phyloP scores from a whole-genome alignment of 2,329 filamentous ascomycete genomes.

The Tricladium varicosporioides region DNA sequence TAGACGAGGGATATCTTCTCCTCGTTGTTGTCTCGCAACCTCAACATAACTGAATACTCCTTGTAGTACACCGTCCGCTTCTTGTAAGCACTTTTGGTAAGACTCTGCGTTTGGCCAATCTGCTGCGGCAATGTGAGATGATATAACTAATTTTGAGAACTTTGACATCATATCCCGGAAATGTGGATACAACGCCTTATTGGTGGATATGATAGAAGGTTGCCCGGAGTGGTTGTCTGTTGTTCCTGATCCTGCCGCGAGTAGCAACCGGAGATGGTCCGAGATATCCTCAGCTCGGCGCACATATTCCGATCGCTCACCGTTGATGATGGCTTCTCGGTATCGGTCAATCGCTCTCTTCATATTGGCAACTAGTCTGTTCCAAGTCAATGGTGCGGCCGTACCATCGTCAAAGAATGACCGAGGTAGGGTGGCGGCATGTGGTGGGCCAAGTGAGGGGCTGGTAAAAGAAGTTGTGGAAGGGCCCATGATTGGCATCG shows the following conservation, averaged over 20 bases:
- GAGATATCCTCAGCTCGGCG: conserved; percentile 96
- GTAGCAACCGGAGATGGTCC: conserved; percentile 85
- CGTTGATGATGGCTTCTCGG: conserved; percentile 80
- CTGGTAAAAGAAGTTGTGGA: conserved; percentile 58
- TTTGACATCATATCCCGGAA: conserved; percentile 99
- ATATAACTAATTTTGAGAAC: conserved; percentile 98
- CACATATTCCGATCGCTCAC: conserved; percentile 86
- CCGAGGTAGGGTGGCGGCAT: conserved; percentile 60
- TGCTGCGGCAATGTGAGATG: conserved; percentile 93
- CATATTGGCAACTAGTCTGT: conserved; percentile 87
- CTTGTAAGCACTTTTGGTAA: conserved; percentile 89
- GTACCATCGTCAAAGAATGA: conserved; percentile 91
- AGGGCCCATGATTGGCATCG: conserved; percentile 30
- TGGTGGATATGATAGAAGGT: conserved; percentile 97
- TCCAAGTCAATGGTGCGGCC: conserved; percentile 81
- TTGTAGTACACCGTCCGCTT: conserved; percentile 93
- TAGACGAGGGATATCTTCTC: conserved; percentile 88
- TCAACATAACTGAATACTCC: conserved; percentile 97
- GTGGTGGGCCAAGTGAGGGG: conserved; percentile 33
- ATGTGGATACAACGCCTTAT: conserved; percentile 94
- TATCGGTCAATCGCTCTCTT: conserved; percentile 86
- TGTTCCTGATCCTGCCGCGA: conserved; percentile 94
- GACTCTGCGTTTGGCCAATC: conserved; percentile 95
- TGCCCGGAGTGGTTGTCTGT: conserved; percentile 99
- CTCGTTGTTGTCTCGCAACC: conserved; percentile 87